These are phyloP conservation scores for Pyrenochaeta sp. DNA, from an alignment of 2,329 filamentous ascomycete genomes.

Conservation along the genomic window DNA sequence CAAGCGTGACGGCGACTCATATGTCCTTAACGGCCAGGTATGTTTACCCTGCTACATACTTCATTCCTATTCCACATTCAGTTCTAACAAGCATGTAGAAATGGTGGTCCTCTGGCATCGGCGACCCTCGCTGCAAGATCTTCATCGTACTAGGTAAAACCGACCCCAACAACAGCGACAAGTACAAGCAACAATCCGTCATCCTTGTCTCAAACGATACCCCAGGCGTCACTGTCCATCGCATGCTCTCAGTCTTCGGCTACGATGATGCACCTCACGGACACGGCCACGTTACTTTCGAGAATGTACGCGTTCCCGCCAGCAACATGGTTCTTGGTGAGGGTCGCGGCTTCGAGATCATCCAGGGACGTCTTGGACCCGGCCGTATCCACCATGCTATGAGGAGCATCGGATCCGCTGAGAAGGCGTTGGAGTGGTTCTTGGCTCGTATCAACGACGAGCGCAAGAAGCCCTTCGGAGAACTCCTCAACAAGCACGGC, in stretches of 20 bases:
- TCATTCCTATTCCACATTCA: not conserved
- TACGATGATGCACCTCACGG: constrained; percentile 99
- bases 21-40: constrained; percentile 87
- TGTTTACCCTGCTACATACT: constrained; percentile 22
- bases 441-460: constrained; percentile 93
- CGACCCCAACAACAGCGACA: constrained; percentile 75
- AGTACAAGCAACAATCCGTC: constrained; percentile 92
- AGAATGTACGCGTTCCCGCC: constrained; percentile 86
- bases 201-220: constrained; percentile 83
- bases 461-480: constrained; percentile 88
- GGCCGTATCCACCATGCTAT: constrained; percentile 98
- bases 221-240: constrained; percentile 88
- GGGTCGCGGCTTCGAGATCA: constrained; percentile 96
- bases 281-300: constrained; percentile 90
- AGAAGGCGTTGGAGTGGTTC: constrained; percentile 93
- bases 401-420: constrained; percentile 90
- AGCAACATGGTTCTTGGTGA: constrained; percentile 89
- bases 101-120: constrained; percentile 99
- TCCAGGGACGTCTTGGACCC: constrained; percentile 93
- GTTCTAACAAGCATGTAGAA: constrained; percentile 73
- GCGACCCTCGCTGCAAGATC: constrained; percentile 88
- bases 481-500: constrained; percentile 85
- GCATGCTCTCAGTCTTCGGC: constrained; percentile 93
- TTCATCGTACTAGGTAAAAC: constrained; percentile 98
- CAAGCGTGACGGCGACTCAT: constrained; percentile 82